Evolutionary conservation across 2,329 filamentous ascomycete genomes (phyloP).

Genomic region (Ceratocystis smalleyi): DNA sequence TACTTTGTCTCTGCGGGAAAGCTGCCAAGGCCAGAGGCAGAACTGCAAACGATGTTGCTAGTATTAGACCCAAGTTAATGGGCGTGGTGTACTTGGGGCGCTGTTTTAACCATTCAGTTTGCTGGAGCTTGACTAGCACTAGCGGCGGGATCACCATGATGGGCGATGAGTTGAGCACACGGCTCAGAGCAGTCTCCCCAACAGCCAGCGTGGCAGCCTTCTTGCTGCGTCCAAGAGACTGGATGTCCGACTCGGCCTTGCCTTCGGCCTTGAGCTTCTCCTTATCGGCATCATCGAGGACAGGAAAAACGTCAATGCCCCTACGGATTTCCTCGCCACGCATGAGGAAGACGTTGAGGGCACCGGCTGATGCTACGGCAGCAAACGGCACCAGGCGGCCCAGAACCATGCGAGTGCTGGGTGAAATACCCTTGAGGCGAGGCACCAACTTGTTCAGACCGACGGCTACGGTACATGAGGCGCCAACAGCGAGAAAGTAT

Average conservation of each 20-base stretch:
- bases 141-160: slow-evolving; percentile 95
- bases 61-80: slow-evolving; percentile 74
- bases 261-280: slow-evolving; percentile 39
- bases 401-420: slow-evolving; percentile 60
- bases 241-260: slow-evolving; percentile 46
- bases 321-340: slow-evolving; percentile 84
- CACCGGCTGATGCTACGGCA: slow-evolving; percentile 80
- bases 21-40: slow-evolving; percentile 78
- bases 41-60: slow-evolving; percentile 74
- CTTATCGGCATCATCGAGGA: slow-evolving; percentile 56
- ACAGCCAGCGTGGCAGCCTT: slow-evolving; percentile 82
- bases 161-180: slow-evolving; percentile 84
- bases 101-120: slow-evolving; percentile 62
- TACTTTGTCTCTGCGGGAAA: slow-evolving; percentile 80
- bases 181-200: slow-evolving; percentile 76
- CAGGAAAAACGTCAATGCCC: slow-evolving; percentile 85
- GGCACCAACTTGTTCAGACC: slow-evolving; percentile 84
- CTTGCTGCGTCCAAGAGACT: slow-evolving; percentile 69
- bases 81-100: slow-evolving; percentile 59
- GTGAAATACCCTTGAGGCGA: slow-evolving; percentile 59
- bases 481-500: slow-evolving; percentile 80
- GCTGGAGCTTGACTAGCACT: slow-evolving; percentile 69
- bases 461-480: slow-evolving; percentile 84
- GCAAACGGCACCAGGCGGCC: slow-evolving; percentile 88
- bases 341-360: slow-evolving; percentile 94